phyloP scores from a whole-genome alignment of 352 stramenopile genomes.

The Globisporangium paroecandrum region DNA sequence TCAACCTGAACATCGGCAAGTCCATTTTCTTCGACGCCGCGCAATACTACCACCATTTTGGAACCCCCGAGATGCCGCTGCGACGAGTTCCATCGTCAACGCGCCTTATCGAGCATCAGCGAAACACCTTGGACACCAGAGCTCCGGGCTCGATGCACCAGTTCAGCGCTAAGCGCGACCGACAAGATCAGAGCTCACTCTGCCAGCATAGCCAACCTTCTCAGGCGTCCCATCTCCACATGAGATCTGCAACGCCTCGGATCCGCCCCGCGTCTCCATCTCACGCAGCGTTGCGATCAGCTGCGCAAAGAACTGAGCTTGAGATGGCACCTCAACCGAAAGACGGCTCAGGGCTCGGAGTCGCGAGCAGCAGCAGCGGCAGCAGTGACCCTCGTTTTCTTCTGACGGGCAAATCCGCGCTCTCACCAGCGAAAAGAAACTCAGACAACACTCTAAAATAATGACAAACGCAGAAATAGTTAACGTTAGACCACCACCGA shows the following conservation, averaged over 20 bases:
- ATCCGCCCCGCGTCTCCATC: neutral
- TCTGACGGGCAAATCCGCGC: constrained; percentile 6
- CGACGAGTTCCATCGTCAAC: neutral
- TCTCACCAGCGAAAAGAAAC: constrained; percentile 3
- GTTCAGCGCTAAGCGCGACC: neutral
- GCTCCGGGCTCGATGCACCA: neutral
- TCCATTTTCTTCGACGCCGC: constrained; percentile 38
- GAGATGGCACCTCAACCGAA: neutral
- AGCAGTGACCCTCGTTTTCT: neutral
- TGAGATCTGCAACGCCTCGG: neutral
- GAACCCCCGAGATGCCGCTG: neutral
- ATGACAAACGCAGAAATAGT: neutral
- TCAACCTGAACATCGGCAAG: constrained; percentile 38
- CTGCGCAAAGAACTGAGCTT: neutral
- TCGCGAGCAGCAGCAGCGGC: too few relatives aligned
- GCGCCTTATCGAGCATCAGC: neutral
- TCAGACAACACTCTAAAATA: neutral
- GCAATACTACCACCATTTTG: constrained; percentile 32
- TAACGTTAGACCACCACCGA: neutral
- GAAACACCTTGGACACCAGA: neutral
- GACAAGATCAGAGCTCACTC: neutral
- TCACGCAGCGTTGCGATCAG: neutral
- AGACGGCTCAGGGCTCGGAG: neutral
- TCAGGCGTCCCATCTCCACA: neutral
- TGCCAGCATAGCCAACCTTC: neutral